Conservation (phyloP, 2,329 filamentous ascomycete genomes). For the Beauveria caledonica region DNA sequence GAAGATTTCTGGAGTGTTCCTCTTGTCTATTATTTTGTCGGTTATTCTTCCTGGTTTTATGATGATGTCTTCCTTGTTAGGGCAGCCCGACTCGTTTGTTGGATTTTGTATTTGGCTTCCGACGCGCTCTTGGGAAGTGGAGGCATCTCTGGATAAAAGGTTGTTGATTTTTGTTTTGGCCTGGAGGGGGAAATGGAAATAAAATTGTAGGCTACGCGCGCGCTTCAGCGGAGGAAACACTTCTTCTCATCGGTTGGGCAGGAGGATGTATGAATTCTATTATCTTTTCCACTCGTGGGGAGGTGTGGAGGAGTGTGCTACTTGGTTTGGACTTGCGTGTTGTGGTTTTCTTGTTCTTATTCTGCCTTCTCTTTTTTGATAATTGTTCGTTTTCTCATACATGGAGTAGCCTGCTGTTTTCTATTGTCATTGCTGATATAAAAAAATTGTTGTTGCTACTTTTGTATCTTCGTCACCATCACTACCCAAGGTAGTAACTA, state of each 20-base stretch:
- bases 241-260: background rate
- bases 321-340: background rate
- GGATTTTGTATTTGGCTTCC: background rate
- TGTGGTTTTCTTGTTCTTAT: background rate
- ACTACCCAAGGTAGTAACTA: no score
- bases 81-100: background rate
- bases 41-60: background rate
- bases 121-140: background rate
- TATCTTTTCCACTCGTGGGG: background rate
- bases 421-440: no score
- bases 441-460: no score
- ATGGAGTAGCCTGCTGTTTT: no score
- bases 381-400: background rate
- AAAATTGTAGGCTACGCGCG: background rate
- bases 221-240: background rate
- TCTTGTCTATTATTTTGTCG: background rate
- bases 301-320: background rate
- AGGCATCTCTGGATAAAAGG: background rate
- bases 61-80: background rate
- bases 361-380: no score
- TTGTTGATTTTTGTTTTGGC: background rate
- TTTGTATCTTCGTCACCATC: no score
- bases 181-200: background rate
- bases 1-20: background rate
- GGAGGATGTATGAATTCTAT: no score